Conservation (phyloP, 2,329 filamentous ascomycete genomes). For the Fusarium algeriense region DNA sequence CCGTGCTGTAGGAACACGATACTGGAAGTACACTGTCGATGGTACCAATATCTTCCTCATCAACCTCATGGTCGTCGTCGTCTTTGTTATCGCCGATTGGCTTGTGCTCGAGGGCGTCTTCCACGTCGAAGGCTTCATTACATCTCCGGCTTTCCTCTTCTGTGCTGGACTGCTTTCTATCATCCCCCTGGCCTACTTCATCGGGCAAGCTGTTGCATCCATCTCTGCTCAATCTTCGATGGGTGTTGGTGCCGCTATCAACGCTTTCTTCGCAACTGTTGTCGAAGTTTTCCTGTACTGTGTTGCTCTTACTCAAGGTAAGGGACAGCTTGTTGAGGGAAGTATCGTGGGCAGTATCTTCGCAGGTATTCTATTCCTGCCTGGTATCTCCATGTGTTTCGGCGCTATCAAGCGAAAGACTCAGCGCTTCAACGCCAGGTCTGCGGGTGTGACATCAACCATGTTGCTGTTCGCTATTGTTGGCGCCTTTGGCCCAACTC, state of each 20-base stretch:
- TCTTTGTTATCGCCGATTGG: slow-evolving; percentile 96
- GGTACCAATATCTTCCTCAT: slow-evolving; percentile 99
- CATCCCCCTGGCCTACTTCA: slow-evolving; percentile 97
- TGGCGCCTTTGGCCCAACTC: slow-evolving; percentile 91
- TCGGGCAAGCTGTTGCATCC: slow-evolving; percentile 96
- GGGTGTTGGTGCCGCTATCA: slow-evolving; percentile 96
- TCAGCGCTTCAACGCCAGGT: slow-evolving; percentile 96
- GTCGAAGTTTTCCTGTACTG: slow-evolving; percentile 99
- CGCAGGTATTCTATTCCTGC: slow-evolving; percentile 93
- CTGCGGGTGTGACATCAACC: slow-evolving; percentile 95
- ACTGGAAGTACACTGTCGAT: slow-evolving; percentile 99
- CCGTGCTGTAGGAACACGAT: slow-evolving; percentile 90
- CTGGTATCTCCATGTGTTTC: slow-evolving; percentile 98
- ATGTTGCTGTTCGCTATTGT: slow-evolving; percentile 98
- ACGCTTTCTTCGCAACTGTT: slow-evolving; percentile 97
- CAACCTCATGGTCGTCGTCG: slow-evolving; percentile 93
- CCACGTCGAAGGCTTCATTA: slow-evolving; percentile 78
- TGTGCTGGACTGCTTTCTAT: slow-evolving; percentile 87
- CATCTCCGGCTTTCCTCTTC: slow-evolving; percentile 88
- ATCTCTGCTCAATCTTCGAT: slow-evolving; percentile 99
- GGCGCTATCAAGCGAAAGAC: slow-evolving; percentile 98
- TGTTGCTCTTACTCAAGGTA: slow-evolving; percentile 91
- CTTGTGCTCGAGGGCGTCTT: slow-evolving; percentile 78
- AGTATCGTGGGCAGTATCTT: slow-evolving; percentile 99
- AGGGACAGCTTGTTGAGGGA: slow-evolving; percentile 92